These are phyloP conservation scores for Vaccinium macrocarpon DNA, from an alignment of 148 eudicot species.

Conservation along the genomic window DNA sequence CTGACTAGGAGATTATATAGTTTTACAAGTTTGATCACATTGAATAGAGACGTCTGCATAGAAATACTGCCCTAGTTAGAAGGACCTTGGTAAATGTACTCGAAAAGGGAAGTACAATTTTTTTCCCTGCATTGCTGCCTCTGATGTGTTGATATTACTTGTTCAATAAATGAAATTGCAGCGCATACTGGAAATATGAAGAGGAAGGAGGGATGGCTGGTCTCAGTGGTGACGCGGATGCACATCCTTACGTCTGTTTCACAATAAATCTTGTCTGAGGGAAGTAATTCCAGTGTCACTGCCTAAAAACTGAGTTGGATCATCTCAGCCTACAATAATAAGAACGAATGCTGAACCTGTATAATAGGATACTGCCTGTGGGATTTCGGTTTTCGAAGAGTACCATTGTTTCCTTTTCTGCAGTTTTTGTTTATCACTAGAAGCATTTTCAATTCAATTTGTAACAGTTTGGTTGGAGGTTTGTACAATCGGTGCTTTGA, in stretches of 20 bases:
- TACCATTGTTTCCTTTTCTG: neutral
- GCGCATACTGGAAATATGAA: constrained; percentile 81
- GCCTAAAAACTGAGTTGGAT: constrained; percentile 7
- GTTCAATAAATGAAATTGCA: constrained; percentile 33
- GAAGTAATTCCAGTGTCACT: neutral
- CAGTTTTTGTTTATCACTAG: neutral
- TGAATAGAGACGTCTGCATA: neutral
- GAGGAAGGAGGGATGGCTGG: constrained; percentile 84
- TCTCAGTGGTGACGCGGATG: constrained; percentile 76
- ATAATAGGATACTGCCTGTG: constrained; percentile 17
- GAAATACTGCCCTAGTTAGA: neutral
- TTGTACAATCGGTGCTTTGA: neutral
- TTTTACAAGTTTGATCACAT: neutral
- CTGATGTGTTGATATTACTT: constrained; percentile 14
- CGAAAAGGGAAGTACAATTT: neutral
- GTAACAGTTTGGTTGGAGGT: constrained; percentile 3
- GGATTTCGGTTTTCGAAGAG: constrained; percentile 2
- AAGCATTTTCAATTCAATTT: constrained; percentile 1
- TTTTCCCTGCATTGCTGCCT: neutral
- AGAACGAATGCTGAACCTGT: constrained; percentile 15
- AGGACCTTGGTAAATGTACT: neutral
- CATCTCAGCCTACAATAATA: constrained; percentile 20
- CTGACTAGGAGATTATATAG: neutral
- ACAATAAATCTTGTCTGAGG: constrained; percentile 68
- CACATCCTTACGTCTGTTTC: constrained; percentile 94